A percentile compares a stretch with the other conserved stretches of the same genome.
Evolutionary conservation across 495 filamentous ascomycete species (phyloP).

Genomic region (Hypoxylon perforatum): DNA sequence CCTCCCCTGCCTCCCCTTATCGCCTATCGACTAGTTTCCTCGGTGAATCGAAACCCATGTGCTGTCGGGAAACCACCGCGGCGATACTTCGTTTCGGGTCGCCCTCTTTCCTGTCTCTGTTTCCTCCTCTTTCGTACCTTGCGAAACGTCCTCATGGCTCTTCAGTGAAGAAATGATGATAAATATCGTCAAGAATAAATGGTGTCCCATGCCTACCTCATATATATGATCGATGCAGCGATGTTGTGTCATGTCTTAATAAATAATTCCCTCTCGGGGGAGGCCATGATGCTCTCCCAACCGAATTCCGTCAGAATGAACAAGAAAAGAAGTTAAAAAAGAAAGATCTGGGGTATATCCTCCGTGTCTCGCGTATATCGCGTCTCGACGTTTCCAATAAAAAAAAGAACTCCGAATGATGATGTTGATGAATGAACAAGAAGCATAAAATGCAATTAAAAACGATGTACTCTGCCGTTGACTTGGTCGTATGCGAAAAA

Average conservation of each 20-base stretch:
- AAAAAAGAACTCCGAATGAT: conserved; percentile 32
- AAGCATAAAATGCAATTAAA: conserved; percentile 35
- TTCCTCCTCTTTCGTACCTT: conserved; percentile 14
- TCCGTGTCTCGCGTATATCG: conserved; percentile 37
- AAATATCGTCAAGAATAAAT: conserved; percentile 10
- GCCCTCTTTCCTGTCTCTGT: background rate
- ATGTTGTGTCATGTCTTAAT: conserved; percentile 1
- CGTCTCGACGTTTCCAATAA: conserved; percentile 35
- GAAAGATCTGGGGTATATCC: conserved; percentile 42
- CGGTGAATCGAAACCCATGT: background rate
- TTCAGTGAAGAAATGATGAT: conserved; percentile 17
- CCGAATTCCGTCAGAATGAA: background rate
- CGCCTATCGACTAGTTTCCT: conserved; percentile 18
- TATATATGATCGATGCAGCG: conserved; percentile 20
- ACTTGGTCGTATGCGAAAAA: conserved; percentile 16
- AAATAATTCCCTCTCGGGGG: background rate
- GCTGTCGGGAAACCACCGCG: background rate
- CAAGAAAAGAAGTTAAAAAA: conserved; percentile 7
- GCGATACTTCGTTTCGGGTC: conserved; percentile 5
- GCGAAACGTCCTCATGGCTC: conserved; percentile 24
- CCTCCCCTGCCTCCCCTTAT: background rate
- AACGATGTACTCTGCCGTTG: conserved; percentile 29
- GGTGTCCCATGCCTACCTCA: conserved; percentile 10
- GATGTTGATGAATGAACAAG: conserved; percentile 2
- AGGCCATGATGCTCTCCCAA: conserved; percentile 10